Evolutionary conservation across 768 basidiomycete genomes (phyloP), one percentile per base, ranked within the genome.

Genomic region (Rubroboletus pulcherrimus): DNA sequence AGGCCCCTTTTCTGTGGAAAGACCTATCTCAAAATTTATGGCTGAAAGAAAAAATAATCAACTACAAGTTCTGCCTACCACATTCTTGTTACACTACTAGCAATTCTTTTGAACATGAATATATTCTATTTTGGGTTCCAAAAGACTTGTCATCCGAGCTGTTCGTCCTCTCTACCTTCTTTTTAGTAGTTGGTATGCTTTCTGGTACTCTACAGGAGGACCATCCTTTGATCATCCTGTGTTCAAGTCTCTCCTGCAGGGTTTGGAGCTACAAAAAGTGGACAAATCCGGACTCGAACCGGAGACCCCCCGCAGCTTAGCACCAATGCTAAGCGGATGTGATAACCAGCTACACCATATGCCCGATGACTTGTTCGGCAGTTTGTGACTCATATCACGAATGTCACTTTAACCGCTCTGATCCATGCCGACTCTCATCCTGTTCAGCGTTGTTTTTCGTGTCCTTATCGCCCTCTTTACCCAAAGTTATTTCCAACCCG

Each of bases 401-500:
- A 29, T 9, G 19, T 11, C 19, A 54, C 47, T 60, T 44, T 5
- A 34, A 52, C 19, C 7, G 1, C 12, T 5, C 24, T 17, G 21
- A 11, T 10, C 17, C 7, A 42, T 37, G 40, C 15, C 30, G 38
- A 53, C 21, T 3, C 10, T 55, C 57, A 60, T 69, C 40, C 17
- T 66, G 35, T 56, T 78, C 49, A 76, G 81, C n/a, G 53, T 86
- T 31, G 51, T 63, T 21, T 64, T 84, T 59, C 84, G 90, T 44
- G 69, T 89, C 49, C 55, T 74, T 8, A 74, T 91, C 43, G 87
- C 91, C 0, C 66, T 95, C 33, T 72, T 75, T 39, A 94, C 92
- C 0, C 79, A 80, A 51, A 92, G 94, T 5, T 90, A 89, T 74
- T 98, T 98, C 69, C 95, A 98, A 69, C 94, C 97, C 9, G 97